Conservation (phyloP, 768 basidiomycete species). For the Pholiota molesta region DNA sequence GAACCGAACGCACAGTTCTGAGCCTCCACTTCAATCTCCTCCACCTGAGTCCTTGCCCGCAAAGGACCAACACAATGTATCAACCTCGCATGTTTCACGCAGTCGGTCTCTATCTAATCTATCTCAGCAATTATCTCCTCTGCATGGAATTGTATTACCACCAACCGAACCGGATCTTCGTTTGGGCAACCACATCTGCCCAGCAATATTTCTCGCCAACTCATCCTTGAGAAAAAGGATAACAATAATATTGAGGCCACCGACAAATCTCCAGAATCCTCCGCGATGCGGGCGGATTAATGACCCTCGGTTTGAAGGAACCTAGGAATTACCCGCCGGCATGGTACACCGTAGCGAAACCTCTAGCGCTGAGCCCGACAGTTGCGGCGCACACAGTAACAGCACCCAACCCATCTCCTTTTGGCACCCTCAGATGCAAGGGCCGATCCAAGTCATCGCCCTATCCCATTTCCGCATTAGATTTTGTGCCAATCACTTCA, state of each 20-base stretch:
- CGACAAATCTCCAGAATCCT: slow-evolving; percentile 7
- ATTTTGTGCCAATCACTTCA: slow-evolving; percentile 53
- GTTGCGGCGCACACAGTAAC: slow-evolving; percentile 14
- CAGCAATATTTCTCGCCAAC: slow-evolving; percentile 57
- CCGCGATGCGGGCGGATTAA: slow-evolving; percentile 17
- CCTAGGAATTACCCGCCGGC: slow-evolving; percentile 23
- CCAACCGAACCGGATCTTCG: slow-evolving; percentile 49
- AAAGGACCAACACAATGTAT: slow-evolving; percentile 20
- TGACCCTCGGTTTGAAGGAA: slow-evolving; percentile 16
- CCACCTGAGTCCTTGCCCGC: slow-evolving; percentile 19
- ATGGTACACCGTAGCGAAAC: slow-evolving; percentile 28
- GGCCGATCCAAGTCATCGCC: slow-evolving; percentile 68
- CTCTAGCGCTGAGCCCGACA: slow-evolving; percentile 14
- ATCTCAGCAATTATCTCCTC: slow-evolving; percentile 40
- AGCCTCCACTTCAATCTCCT: slow-evolving; percentile 19
- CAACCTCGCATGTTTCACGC: slow-evolving; percentile 43
- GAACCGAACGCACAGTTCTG: slow-evolving; percentile 22
- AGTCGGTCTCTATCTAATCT: slow-evolving; percentile 61
- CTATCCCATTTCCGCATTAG: slow-evolving; percentile 60
- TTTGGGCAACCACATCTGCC: slow-evolving; percentile 44
- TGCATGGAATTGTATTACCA: slow-evolving; percentile 48
- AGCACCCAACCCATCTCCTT: slow-evolving; percentile 24
- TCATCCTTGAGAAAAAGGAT: slow-evolving; percentile 48
- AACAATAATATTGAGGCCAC: slow-evolving; percentile 15
- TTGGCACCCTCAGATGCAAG: slow-evolving; percentile 44